A percentile compares a stretch with the other conserved stretches of the same genome.
These are phyloP conservation scores for Saturnispora hagleri DNA, from an alignment of 805 yeast species.

Conservation along the genomic window DNA sequence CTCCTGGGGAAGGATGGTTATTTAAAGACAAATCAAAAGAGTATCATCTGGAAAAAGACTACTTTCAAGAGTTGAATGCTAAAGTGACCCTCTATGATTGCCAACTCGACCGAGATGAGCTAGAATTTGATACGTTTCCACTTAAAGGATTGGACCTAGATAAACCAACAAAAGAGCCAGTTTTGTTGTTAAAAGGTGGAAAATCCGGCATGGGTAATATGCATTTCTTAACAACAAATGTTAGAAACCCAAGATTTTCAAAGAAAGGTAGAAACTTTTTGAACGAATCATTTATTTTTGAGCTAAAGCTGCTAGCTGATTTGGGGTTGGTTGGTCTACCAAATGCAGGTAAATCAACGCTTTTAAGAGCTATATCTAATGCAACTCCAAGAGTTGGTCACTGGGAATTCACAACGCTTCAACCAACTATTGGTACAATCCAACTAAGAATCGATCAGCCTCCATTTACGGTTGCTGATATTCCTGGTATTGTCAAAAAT, in stretches of 20 bases:
- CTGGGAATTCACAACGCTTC: conserved; percentile 93
- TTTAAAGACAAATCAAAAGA: conserved; percentile 72
- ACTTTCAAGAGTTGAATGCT: conserved; percentile 54
- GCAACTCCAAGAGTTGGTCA: conserved; percentile 91
- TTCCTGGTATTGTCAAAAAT: conserved; percentile 90
- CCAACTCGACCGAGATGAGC: conserved; percentile 48
- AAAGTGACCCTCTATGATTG: conserved; percentile 60
- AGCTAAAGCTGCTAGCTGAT: conserved; percentile 83
- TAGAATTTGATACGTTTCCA: conserved; percentile 62
- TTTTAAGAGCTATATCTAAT: conserved; percentile 74
- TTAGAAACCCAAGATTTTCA: conserved; percentile 85
- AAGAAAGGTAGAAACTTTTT: conserved; percentile 69
- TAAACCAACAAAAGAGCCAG: conserved; percentile 53
- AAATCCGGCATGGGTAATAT: conserved; percentile 93
- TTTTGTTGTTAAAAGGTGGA: conserved; percentile 73
- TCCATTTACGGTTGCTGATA: conserved; percentile 90
- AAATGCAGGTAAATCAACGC: conserved; percentile 92
- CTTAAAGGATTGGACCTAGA: conserved; percentile 69
- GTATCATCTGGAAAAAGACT: conserved; percentile 56
- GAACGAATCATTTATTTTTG: conserved; percentile 62
- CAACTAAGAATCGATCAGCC: conserved; percentile 51
- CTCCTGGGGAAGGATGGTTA: conserved; percentile 79
- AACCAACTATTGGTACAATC: conserved; percentile 88
- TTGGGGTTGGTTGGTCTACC: conserved; percentile 92
- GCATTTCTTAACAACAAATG: conserved; percentile 78